Evolutionary conservation across 1,284 basidiomycete species (phyloP), one percentile per base, ranked within the genome.

Genomic region (Exobasidium rhododendri): DNA sequence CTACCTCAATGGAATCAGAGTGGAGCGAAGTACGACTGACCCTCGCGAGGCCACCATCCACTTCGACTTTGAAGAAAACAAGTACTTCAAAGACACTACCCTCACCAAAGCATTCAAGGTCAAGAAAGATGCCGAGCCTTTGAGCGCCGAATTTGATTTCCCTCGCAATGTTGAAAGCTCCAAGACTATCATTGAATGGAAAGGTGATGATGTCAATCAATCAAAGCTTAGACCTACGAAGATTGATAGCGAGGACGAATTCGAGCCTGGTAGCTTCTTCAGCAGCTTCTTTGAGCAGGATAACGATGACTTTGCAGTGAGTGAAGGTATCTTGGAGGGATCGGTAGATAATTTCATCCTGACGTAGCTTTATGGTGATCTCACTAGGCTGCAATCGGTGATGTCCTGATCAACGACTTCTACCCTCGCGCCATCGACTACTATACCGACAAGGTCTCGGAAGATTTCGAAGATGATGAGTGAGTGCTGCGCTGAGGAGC

Each of bases 211-310:
- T 50, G 87, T 89, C 69, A 88, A 88, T 52, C 80, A 92, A 73
- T 87, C 86, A 32, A 90, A 90, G 80, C 71, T 31, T 20, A 28
- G 90, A 80, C 90, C 91, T 50, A 86, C 86, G 45, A 84, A 86
- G 29, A 72, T 71, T 56, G 14, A 30, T 17, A 29, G 14, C 17
- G 70, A 68, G 56, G 71, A 60, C 22, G 31, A 84, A 59, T 86
- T 86, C 43, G 90, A 91, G 61, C 82, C 85, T 52, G 91, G 91
- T 60, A 90, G 87, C 74, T 91, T 93, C 83, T 93, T 93, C 85
- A 90, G 91, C 81, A 88, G 87, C 73, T 92, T 93, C 70, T 90
- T 89, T 79, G 79, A 84, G 47, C 73, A 65, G 60, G 64, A 64
- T 24, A 64, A 68, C 55, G 59, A 56, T 40, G 35, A 40, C 35